Conservation (phyloP, 306 rosid genomes). For the Medicago truncatula region DNA sequence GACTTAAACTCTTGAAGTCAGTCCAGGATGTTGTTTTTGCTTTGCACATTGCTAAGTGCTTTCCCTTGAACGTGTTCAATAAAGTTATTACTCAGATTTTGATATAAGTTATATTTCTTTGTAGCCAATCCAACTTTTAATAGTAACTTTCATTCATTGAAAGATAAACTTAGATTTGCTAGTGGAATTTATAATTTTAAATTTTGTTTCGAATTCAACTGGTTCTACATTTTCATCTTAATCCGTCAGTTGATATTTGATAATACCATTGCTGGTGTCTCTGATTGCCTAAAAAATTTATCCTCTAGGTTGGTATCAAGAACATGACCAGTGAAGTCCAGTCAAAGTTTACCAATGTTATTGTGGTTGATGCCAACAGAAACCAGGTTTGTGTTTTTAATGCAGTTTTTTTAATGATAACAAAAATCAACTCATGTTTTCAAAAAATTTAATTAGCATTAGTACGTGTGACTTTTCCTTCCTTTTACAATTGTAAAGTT, state of each 20-base stretch:
- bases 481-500: conserved; percentile 10
- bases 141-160: conserved; percentile 26
- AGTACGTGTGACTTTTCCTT: conserved; percentile 24
- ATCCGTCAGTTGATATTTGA: conserved; percentile 28
- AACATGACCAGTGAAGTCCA: conserved; percentile 82
- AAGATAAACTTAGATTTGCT: conserved; percentile 35
- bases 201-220: conserved; percentile 33
- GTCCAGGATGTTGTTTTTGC: conserved; percentile 29
- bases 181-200: conserved; percentile 21
- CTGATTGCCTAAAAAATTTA: conserved; percentile 35
- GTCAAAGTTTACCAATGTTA: conserved; percentile 68
- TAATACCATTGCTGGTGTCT: conserved; percentile 34
- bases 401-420: conserved; percentile 37
- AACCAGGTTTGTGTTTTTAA: conserved; percentile 72
- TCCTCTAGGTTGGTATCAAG: conserved; percentile 82
- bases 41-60: conserved; percentile 15
- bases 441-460: conserved; percentile 13
- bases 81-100: background rate
- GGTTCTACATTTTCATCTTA: conserved; percentile 23
- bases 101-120: conserved; percentile 23
- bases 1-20: conserved; percentile 13
- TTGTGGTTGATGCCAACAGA: conserved; percentile 80
- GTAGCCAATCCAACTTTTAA: conserved; percentile 23
- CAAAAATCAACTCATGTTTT: conserved; percentile 24
- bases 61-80: conserved; percentile 12